Percentiles rank a stretch among this genome's conserved stretches.
These are phyloP conservation scores for Geranomyces variabilis DNA, from an alignment of 192 early-diverging fungal genomes.

Conservation along the genomic window DNA sequence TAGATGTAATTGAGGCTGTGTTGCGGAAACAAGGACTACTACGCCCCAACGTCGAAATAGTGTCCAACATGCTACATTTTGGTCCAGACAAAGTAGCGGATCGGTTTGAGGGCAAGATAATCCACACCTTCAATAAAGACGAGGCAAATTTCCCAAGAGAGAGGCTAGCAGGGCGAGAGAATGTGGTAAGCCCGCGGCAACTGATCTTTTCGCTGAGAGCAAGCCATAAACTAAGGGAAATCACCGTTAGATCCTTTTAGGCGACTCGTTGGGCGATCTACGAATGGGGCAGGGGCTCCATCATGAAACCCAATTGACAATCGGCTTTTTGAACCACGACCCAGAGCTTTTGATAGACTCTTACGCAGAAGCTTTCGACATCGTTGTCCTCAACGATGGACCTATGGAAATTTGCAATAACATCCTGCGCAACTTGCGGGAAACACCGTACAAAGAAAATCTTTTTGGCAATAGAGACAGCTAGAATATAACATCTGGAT, in stretches of 20 bases:
- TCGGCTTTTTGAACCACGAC: slow-evolving; percentile 75
- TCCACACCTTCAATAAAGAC: slow-evolving; percentile 75
- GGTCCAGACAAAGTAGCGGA: slow-evolving; percentile 54
- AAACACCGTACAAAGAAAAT: background rate
- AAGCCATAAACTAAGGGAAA: background rate
- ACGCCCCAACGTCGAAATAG: slow-evolving; percentile 64
- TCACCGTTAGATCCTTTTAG: slow-evolving; percentile 57
- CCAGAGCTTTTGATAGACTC: slow-evolving; percentile 49
- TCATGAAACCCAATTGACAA: slow-evolving; percentile 61
- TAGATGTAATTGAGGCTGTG: slow-evolving; percentile 68
- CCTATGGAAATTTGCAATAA: slow-evolving; percentile 19
- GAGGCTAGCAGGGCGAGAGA: slow-evolving; percentile 42
- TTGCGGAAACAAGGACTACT: slow-evolving; percentile 47
- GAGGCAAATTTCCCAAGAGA: slow-evolving; percentile 59
- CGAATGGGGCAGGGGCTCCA: slow-evolving; percentile 66
- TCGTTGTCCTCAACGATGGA: slow-evolving; percentile 64
- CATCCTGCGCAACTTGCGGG: background rate
- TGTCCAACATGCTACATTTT: slow-evolving; percentile 74
- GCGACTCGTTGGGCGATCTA: slow-evolving; percentile 73
- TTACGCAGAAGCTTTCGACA: slow-evolving; percentile 65
- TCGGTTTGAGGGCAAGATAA: slow-evolving; percentile 66
- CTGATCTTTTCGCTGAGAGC: background rate
- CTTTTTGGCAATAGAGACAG: background rate
- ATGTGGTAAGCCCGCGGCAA: slow-evolving; percentile 45
- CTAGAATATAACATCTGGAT: slow-evolving; percentile 61